Conservation (phyloP, 2,329 filamentous ascomycete species). For the Rhynchosporium agropyri region DNA sequence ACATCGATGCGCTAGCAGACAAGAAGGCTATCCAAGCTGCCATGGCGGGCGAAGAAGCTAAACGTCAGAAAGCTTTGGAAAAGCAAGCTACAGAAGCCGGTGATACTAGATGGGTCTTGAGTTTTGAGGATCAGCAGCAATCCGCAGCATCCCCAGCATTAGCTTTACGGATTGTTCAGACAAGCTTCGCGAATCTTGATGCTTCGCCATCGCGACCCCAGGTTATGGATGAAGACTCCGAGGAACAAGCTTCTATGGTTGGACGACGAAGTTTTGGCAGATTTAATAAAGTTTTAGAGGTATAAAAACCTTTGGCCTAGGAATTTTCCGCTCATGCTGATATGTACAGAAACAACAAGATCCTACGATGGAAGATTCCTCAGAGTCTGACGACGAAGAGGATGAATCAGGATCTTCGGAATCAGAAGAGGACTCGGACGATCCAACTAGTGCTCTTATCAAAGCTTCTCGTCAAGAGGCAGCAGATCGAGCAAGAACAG, state of each 20-base stretch:
- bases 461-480: slow-evolving; percentile 50
- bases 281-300: slow-evolving; percentile 46
- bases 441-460: slow-evolving; percentile 49
- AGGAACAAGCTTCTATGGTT: slow-evolving; percentile 41
- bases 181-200: slow-evolving; percentile 58
- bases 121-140: slow-evolving; percentile 49
- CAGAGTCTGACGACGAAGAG: slow-evolving; percentile 43
- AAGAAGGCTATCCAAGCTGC: slow-evolving; percentile 64
- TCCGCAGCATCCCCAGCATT: slow-evolving; percentile 41
- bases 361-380: slow-evolving; percentile 41
- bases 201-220: slow-evolving; percentile 27
- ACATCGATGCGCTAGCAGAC: slow-evolving; percentile 53
- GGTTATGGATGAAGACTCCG: slow-evolving; percentile 36
- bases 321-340: slow-evolving; percentile 17
- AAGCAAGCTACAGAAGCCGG: slow-evolving; percentile 63
- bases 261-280: slow-evolving; percentile 55
- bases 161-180: slow-evolving; percentile 61
- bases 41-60: slow-evolving; percentile 67
- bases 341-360: slow-evolving; percentile 45
- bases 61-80: slow-evolving; percentile 62
- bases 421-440: slow-evolving; percentile 44
- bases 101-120: slow-evolving; percentile 77
- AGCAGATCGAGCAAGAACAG: slow-evolving; percentile 46
- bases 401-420: slow-evolving; percentile 39
- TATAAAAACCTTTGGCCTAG: slow-evolving; percentile 23